Percentiles rank a stretch among this genome's conserved stretches.
phyloP scores from a whole-genome alignment of 129 eudicot species.

The Gnaphalium uliginosum region DNA sequence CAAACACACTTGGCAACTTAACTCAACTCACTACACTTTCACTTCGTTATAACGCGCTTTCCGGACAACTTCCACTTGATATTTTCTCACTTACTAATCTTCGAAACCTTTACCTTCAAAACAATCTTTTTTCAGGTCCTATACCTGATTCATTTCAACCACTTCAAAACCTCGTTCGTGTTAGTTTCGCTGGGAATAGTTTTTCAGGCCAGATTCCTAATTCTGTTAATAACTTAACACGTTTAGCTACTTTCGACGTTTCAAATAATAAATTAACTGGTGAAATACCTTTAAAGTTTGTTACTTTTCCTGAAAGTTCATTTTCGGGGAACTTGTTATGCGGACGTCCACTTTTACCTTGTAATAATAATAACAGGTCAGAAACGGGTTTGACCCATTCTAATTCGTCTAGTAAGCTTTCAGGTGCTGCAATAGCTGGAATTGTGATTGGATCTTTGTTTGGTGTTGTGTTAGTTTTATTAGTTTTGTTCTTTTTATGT shows the following conservation, averaged over 20 bases:
- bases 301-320: conserved; percentile 37
- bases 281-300: conserved; percentile 44
- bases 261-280: conserved; percentile 69
- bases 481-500: conserved; percentile 54
- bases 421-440: conserved; percentile 85
- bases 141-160: conserved; percentile 51
- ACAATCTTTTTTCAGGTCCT: conserved; percentile 54
- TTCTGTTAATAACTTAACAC: conserved; percentile 45
- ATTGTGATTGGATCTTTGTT: conserved; percentile 64
- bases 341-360: conserved; percentile 55
- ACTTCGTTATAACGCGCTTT: conserved; percentile 73
- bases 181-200: conserved; percentile 56
- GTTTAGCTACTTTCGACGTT: conserved; percentile 67
- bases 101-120: conserved; percentile 64
- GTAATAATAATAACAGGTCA: conserved; percentile 27
- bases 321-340: conserved; percentile 67
- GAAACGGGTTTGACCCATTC: not conserved
- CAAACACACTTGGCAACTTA: conserved; percentile 47
- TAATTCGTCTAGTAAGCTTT: conserved; percentile 40
- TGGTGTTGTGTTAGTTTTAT: conserved; percentile 45
- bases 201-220: conserved; percentile 59
- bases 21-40: conserved; percentile 56
- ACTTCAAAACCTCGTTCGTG: conserved; percentile 48
- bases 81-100: conserved; percentile 44
- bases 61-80: conserved; percentile 59